A percentile compares a stretch with the other conserved stretches of the same genome.
Conservation (phyloP, 2,329 filamentous ascomycete species). For the Taxawa tesnikishii region DNA sequence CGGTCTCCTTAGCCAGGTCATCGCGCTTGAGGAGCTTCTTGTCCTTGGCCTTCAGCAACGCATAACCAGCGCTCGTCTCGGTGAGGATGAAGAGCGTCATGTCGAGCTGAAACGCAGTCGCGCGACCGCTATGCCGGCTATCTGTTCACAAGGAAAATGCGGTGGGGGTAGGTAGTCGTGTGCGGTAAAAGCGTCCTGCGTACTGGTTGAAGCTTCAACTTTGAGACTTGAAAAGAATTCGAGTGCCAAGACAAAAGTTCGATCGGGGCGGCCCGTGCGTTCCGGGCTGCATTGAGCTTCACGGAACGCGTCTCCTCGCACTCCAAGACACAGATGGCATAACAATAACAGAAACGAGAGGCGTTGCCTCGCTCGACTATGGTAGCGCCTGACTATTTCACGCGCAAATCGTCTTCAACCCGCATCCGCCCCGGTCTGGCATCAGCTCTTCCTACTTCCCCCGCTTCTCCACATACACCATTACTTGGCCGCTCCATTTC, state of each 20-base stretch:
- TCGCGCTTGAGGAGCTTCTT: conserved; percentile 94
- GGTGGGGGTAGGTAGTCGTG: too few relatives aligned
- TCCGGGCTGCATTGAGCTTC: too few relatives aligned
- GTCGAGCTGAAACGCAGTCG: conserved; percentile 8
- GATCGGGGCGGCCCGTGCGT: too few relatives aligned
- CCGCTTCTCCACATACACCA: conserved; percentile 43
- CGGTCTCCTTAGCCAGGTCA: conserved; percentile 61
- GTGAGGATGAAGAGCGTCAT: conserved; percentile 66
- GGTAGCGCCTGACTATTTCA: conserved; percentile 6
- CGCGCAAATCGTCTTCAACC: conserved; percentile 4
- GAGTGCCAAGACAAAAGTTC: too few relatives aligned
- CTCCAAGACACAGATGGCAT: too few relatives aligned
- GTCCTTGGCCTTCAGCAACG: conserved; percentile 95
- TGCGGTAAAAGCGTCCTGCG: too few relatives aligned
- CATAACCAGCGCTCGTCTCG: conserved; percentile 93
- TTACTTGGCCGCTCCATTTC: conserved; percentile 48
- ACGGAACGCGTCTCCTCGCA: too few relatives aligned
- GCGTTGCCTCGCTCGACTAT: conserved; percentile 1
- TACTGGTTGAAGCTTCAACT: too few relatives aligned
- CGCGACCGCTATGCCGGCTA: too few relatives aligned
- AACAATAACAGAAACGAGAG: too few relatives aligned
- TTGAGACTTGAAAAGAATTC: too few relatives aligned
- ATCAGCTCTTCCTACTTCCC: conserved; percentile 36
- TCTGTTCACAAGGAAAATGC: too few relatives aligned
- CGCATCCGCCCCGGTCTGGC: conserved; percentile 1